Evolutionary conservation across 257 asterid species (phyloP), one percentile per base, ranked within the genome.

Genomic region (Mitragyna speciosa): DNA sequence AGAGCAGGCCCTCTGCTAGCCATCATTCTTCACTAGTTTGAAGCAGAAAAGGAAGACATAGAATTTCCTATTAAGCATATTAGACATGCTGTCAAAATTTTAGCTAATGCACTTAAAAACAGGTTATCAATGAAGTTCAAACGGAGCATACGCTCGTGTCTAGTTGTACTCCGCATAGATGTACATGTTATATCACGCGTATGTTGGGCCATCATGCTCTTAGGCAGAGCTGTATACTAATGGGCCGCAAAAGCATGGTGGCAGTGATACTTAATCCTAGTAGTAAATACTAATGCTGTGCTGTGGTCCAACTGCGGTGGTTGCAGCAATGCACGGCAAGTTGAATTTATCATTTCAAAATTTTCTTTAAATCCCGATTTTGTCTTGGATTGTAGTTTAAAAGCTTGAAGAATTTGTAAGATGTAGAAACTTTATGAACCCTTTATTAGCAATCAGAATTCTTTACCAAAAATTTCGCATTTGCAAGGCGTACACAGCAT

Each of bases 301-400:
- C 22, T 41, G 74, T 70, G 74, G 74, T 43, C 74, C 74, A 7
- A 22, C n/a, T n/a, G n/a, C n/a, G n/a, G n/a, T n/a, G 45, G 58
- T 1, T 6, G 56, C 19, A 20, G 30, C 22, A 52, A 43, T 45
- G 58, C 56, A 43, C 43, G 75, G n/a, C 36, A 8, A 1, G 8
- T 45, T 43, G 33, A 70, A 15, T 6, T 70, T 68, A 19, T 68
- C 20, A 64, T 5, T 12, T 64, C 2, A 64, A 64, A 64, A 3
- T 12, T 39, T 41, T 28, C 9, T 26, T 26, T 63, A 10, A 6
- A 64, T 28, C 41, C 14, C 41, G 69, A 64, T 28, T 63, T 64
- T 26, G 8, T 12, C 17, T 26, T 28, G 10, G 69, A 30, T 28
- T 28, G 0, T 12, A 33, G 68, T 2, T n/a, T 61, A 61, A 61